Evolutionary conservation across 2,329 filamentous ascomycete species (phyloP).

Genomic region (Westerdykella ornata): DNA sequence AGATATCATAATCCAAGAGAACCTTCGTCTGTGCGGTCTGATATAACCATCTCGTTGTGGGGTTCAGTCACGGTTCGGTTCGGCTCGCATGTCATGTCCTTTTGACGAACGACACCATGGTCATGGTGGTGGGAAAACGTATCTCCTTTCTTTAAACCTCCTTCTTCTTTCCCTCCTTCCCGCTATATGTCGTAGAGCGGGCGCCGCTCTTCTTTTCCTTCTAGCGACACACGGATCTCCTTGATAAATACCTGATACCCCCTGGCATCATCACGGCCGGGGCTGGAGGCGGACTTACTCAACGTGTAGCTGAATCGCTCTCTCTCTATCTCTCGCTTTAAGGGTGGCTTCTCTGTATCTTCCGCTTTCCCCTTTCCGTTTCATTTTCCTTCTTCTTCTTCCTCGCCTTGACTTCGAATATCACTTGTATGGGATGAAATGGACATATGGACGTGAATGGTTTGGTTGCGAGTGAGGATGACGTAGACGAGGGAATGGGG

Average conservation of each 20-base stretch:
- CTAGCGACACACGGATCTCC: no score
- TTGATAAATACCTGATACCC: not conserved
- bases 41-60: slow-evolving; percentile 56
- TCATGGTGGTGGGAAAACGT: not conserved
- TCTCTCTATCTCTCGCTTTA: not conserved
- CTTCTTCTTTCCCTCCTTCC: not conserved
- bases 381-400: not conserved
- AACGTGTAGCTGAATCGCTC: not conserved
- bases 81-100: not conserved
- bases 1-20: slow-evolving; percentile 99
- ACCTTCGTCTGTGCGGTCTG: slow-evolving; percentile 90
- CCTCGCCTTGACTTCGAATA: not conserved
- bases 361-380: not conserved
- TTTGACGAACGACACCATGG: not conserved
- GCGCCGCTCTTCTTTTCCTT: no score
- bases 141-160: not conserved
- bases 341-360: not conserved
- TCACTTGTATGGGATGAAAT: no score
- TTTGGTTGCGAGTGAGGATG: not conserved
- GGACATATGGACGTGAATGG: no score
- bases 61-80: not conserved
- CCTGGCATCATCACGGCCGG: not conserved
- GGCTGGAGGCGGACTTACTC: not conserved
- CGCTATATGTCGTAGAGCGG: not conserved
- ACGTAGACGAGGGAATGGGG: not conserved